Conservation (phyloP, 495 filamentous ascomycete genomes). For the Tuber aestivum region DNA sequence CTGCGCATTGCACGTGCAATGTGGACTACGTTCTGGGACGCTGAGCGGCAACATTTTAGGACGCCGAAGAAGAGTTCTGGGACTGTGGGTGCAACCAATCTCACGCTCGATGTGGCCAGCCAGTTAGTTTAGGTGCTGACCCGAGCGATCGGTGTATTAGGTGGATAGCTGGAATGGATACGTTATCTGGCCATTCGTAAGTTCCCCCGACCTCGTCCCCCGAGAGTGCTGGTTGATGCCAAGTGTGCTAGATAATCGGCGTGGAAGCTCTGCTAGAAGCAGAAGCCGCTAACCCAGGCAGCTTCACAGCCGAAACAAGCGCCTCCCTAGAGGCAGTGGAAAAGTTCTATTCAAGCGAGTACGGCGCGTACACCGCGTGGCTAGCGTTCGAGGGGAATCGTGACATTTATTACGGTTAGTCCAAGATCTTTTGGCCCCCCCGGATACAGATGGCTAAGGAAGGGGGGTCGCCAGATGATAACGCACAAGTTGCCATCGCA, state of each 20-base stretch:
- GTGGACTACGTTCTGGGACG: slow-evolving; percentile 31
- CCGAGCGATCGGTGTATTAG: not conserved
- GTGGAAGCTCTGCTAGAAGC: slow-evolving; percentile 37
- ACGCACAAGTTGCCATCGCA: slow-evolving; percentile 37
- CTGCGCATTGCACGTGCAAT: slow-evolving; percentile 16
- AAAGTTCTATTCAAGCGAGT: slow-evolving; percentile 23
- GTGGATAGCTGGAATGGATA: slow-evolving; percentile 32
- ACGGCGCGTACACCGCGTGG: slow-evolving; percentile 37
- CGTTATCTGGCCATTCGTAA: slow-evolving; percentile 35
- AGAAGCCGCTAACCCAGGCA: slow-evolving; percentile 22
- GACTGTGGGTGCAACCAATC: slow-evolving; percentile 15
- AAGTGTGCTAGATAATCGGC: slow-evolving; percentile 19
- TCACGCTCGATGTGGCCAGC: not conserved
- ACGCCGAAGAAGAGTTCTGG: slow-evolving; percentile 23
- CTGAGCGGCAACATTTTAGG: slow-evolving; percentile 28
- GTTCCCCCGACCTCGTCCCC: not conserved
- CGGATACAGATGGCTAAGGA: not conserved
- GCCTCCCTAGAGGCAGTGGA: slow-evolving; percentile 25
- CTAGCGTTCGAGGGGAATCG: slow-evolving; percentile 22
- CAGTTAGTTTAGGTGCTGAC: not conserved
- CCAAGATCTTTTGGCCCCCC: not conserved
- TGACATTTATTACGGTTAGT: slow-evolving; percentile 38
- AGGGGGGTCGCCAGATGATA: slow-evolving; percentile 30
- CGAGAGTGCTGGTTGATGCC: not conserved
- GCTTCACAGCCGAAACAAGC: slow-evolving; percentile 24